A percentile compares a stretch with the other conserved stretches of the same genome.
Conservation (phyloP, 331 rosid genomes). For the Quercus lobata region DNA sequence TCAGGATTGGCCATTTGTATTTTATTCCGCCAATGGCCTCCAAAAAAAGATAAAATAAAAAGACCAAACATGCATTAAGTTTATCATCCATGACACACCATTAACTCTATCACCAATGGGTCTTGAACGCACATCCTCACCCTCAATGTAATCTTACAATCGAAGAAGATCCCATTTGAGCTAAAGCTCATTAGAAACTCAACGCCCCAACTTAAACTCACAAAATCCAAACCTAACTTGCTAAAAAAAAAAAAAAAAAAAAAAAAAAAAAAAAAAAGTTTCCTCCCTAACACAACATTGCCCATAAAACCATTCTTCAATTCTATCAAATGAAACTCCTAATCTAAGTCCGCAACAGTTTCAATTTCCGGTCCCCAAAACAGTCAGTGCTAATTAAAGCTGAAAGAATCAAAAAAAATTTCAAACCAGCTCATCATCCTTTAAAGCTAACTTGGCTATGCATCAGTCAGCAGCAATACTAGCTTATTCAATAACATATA, state of each 20-base stretch:
- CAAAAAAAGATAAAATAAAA: not conserved
- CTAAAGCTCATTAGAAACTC: too few species aligned
- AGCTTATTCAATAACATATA: not conserved
- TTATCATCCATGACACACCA: not conserved
- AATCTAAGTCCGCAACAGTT: not conserved
- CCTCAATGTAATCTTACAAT: too few species aligned
- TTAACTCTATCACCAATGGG: not conserved
- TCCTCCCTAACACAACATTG: not conserved
- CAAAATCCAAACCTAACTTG: not conserved
- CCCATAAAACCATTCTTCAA: not conserved
- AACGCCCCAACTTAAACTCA: not conserved
- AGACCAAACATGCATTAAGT: not conserved
- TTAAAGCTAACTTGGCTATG: not conserved
- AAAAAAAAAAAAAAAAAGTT: not conserved
- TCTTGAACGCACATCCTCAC: too few species aligned
- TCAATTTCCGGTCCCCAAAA: not conserved
- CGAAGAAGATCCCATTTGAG: too few species aligned
- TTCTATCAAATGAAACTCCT: slow-evolving; percentile 2
- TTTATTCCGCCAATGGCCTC: not conserved
- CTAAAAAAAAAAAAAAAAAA: too few species aligned
- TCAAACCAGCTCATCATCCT: not conserved
- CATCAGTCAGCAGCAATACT: not conserved
- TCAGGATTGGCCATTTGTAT: too few species aligned
- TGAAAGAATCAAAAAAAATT: not conserved
- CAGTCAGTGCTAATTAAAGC: not conserved